phyloP scores from a whole-genome alignment of 1,284 basidiomycete species.

The Nidula niveotomentosa region DNA sequence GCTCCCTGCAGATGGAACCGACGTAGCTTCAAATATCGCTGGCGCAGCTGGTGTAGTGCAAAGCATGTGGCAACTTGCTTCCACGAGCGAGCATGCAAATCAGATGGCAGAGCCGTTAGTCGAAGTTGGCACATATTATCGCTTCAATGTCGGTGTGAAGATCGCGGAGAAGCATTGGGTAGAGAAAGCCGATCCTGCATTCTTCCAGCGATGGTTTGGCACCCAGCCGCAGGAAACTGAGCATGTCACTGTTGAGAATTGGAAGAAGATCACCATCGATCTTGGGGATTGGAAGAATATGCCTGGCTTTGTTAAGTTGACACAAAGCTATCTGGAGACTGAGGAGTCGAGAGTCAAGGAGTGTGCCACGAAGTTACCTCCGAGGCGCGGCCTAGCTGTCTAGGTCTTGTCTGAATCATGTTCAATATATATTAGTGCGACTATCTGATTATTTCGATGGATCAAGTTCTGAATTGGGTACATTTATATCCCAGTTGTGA shows the following conservation, averaged over 20 bases:
- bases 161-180: constrained; percentile 15
- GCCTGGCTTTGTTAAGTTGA: constrained; percentile 13
- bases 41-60: too few species aligned
- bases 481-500: too few species aligned
- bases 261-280: constrained; percentile 14
- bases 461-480: too few species aligned
- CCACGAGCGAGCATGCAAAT: too few species aligned
- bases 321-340: constrained; percentile 7
- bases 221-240: constrained; percentile 7
- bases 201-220: constrained; percentile 9
- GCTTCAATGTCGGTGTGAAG: constrained; percentile 7
- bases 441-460: too few species aligned
- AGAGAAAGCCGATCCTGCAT: constrained; percentile 11
- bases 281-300: constrained; percentile 16
- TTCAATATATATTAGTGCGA: too few species aligned
- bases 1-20: too few species aligned
- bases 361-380: neutral
- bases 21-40: too few species aligned
- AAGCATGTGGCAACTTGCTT: too few species aligned
- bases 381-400: neutral
- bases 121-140: too few species aligned
- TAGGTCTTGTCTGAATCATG: neutral
- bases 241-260: constrained; percentile 15
- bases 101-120: too few species aligned
- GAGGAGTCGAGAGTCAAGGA: neutral